Base-by-base conservation (phyloP, 768 basidiomycete species). In the Boletus sp. region DNA sequence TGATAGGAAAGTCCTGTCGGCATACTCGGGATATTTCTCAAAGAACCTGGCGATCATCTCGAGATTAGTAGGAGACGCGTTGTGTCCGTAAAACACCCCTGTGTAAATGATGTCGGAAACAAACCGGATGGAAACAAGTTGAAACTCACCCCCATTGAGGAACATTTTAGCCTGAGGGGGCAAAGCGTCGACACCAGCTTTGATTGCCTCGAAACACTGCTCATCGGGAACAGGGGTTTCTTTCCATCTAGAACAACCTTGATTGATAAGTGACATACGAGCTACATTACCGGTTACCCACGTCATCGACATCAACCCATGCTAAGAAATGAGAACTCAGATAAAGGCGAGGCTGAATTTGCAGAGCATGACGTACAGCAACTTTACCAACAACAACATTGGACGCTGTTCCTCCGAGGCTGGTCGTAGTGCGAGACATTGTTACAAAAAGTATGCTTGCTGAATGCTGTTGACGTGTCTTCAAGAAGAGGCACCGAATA, bases 231-330 rank as follows among this genome's bases (percentile, higher is more conserved):
- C 52, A 10, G 52, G 52, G 6, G 32, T 7, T 14, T 53, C 42
- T 15, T 44, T 52, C 53, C 48, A 54, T 32, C 53, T 54, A 24
- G 0, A 39, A 5, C 4, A 33, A 3, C 14, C 15, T 2, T 30
- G 14, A 18, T 39, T 12, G 28, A 37, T 5, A 32, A 2, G 18
- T 7, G 10, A 39, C 6, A 11, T 1, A 15, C 30, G 15, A 24
- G 14, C 2, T 5, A 24, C 7, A 3, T 15, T 7, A 10, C 10
- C 4, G 1, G 18, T 1, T 10, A 54, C 53, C 20, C 63, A 82
- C 72, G 83, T 85, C 77, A 85, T 79, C 71, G 78, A 69, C 83
- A 84, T 84, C 36, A 84, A 68, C 1, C 84, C 84, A 61, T 81
- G 79, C 73, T 69, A 17, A 17, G 3, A 18, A 1, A 20, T 17